Evolutionary conservation across 2,329 filamentous ascomycete genomes (phyloP), one percentile per base, ranked within the genome.

Genomic region (Lecanicillium sp.): DNA sequence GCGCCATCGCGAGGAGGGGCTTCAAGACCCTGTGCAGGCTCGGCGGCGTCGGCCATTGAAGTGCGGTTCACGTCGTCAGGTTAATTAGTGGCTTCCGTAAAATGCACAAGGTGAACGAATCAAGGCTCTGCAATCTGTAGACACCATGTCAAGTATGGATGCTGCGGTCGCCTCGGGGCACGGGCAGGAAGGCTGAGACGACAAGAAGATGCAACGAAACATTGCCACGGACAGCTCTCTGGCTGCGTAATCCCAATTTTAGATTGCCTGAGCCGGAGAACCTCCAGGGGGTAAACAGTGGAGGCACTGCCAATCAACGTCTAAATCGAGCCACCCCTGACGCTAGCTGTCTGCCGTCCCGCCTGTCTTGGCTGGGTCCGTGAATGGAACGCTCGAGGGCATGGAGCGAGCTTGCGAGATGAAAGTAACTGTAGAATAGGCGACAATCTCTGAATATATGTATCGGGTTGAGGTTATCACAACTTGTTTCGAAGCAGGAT

Each of bases 21-120:
- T 40, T 45, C 36, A 41, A 40, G 41, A 44, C 48, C 48, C 48
- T 49, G 48, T 24, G 33, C 40, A 49, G 27, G 48, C 35, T 49
- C 48, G 41, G 48, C 48, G 23, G 33, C 30, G 41, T 49, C 48
- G 41, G 48, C 48, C 48, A 49, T 49, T 45, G 48, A 45, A 39
- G 27, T 45, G 41, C 48, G 48, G 12, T 11, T 45, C 41, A 35
- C 41, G 35, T 19, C 20, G 40, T 49, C 21, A 37, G n/a, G n/a
- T n/a, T 33, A 15, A 33, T 20, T 21, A 44, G 26, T 19, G 11
- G 40, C 24, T 44, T 37, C 14, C 39, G 47, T 26, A 5, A 7
- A n/a, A 4, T 7, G 19, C 12, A 27, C 11, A 41, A 41, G 20
- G 12, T 29, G 12, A 20, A 19, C 9, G 4, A n/a, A 14, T 33